phyloP scores from a whole-genome alignment of 495 filamentous ascomycete species.

The Astrocystis sublimbata region DNA sequence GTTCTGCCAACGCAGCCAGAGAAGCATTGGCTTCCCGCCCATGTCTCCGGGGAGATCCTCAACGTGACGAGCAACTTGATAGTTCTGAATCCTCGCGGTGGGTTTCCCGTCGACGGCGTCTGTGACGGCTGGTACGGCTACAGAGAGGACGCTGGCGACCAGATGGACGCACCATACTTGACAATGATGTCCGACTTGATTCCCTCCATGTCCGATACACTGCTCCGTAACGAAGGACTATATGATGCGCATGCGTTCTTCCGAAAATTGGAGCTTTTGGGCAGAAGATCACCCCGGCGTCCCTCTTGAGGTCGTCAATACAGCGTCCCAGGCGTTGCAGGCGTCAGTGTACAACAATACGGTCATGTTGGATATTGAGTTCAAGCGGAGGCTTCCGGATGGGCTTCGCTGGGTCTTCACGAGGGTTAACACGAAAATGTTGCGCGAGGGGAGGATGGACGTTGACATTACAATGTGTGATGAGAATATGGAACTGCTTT shows the following conservation, averaged over 20 bases:
- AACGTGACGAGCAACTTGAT: background rate
- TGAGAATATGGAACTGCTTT: slow-evolving; percentile 16
- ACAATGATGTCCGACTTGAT: slow-evolving; percentile 15
- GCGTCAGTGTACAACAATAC: slow-evolving; percentile 10
- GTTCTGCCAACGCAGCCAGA: slow-evolving; percentile 9
- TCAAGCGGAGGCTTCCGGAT: slow-evolving; percentile 14
- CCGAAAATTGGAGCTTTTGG: slow-evolving; percentile 1
- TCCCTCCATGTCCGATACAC: slow-evolving; percentile 19
- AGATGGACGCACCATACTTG: slow-evolving; percentile 16
- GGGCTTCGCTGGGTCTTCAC: slow-evolving; percentile 11
- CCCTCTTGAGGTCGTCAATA: slow-evolving; percentile 8
- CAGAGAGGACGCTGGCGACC: background rate
- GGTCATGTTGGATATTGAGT: slow-evolving; percentile 19
- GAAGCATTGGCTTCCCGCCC: slow-evolving; percentile 7
- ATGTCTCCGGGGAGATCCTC: slow-evolving; percentile 5
- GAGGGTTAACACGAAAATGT: slow-evolving; percentile 4
- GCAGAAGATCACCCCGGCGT: slow-evolving; percentile 15
- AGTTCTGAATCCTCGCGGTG: background rate
- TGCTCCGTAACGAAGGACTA: slow-evolving; percentile 15
- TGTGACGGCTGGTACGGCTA: slow-evolving; percentile 9
- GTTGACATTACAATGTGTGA: slow-evolving; percentile 18
- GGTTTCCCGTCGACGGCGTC: slow-evolving; percentile 13
- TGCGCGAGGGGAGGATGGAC: slow-evolving; percentile 17
- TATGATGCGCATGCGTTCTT: slow-evolving; percentile 9
- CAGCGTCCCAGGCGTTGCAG: slow-evolving; percentile 4